Percentiles rank a stretch among this genome's conserved stretches.
Conservation (phyloP, 805 yeast species). For the Wickerhamiella bombiphila region DNA sequence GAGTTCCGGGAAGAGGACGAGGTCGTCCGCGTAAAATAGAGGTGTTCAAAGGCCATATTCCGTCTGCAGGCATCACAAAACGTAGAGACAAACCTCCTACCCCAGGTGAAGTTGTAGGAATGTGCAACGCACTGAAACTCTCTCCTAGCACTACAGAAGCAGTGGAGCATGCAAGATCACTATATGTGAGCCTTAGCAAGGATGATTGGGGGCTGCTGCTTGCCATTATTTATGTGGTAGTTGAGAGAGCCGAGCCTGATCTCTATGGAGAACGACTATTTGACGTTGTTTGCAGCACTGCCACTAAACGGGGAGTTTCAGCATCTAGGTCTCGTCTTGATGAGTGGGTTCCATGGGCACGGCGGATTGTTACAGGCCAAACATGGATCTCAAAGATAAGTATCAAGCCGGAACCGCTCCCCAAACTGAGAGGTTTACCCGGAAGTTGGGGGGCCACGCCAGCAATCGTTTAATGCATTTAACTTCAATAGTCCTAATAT, state of each 20-base stretch:
- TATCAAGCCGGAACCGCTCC: constrained; percentile 13
- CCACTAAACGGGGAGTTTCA: constrained; percentile 1
- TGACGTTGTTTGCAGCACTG: constrained; percentile 2
- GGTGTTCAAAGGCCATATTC: neutral
- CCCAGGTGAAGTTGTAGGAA: constrained; percentile 1
- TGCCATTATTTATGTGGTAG: constrained; percentile 21
- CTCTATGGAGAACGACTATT: neutral
- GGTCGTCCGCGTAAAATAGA: constrained; percentile 1
- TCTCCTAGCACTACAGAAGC: constrained; percentile 7
- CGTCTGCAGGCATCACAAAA: neutral
- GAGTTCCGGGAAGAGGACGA: neutral
- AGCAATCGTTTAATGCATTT: too few species aligned
- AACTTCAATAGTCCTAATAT: too few species aligned
- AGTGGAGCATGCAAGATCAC: constrained; percentile 18
- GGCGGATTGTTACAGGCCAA: constrained; percentile 23
- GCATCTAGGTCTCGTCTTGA: constrained; percentile 11
- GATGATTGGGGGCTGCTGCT: constrained; percentile 25
- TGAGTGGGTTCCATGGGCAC: constrained; percentile 24
- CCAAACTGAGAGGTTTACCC: constrained; percentile 10
- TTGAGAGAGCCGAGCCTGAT: constrained; percentile 21
- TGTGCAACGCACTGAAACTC: constrained; percentile 9
- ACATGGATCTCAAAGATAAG: constrained; percentile 21
- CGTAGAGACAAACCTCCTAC: constrained; percentile 6
- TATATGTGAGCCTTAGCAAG: constrained; percentile 21
- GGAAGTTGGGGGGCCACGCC: constrained; percentile 15